These are phyloP conservation scores for Emmonsia crescens DNA, from an alignment of 2,329 filamentous ascomycete species.

Conservation along the genomic window DNA sequence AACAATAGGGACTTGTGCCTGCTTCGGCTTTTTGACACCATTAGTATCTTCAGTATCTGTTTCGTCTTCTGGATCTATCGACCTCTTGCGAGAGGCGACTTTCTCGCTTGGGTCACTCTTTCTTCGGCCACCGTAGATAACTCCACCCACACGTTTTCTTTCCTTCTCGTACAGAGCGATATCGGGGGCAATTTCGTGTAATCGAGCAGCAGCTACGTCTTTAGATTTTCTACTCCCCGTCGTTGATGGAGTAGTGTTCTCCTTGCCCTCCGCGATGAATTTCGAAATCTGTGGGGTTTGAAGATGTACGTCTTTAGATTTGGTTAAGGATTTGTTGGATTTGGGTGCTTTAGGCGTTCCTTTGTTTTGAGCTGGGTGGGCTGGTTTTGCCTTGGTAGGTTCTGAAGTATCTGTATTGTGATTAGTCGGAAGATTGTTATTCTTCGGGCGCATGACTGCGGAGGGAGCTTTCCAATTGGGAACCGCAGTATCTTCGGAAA, in stretches of 20 bases:
- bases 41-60: slow-evolving; percentile 38
- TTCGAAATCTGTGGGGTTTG: slow-evolving; percentile 46
- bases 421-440: slow-evolving; percentile 19
- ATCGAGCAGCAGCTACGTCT: slow-evolving; percentile 62
- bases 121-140: slow-evolving; percentile 48
- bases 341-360: slow-evolving; percentile 15
- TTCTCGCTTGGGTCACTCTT: slow-evolving; percentile 33
- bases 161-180: slow-evolving; percentile 90
- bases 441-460: slow-evolving; percentile 26
- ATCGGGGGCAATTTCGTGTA: slow-evolving; percentile 71
- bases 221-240: slow-evolving; percentile 80
- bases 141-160: slow-evolving; percentile 65
- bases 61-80: slow-evolving; percentile 38
- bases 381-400: slow-evolving; percentile 4
- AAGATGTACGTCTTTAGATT: slow-evolving; percentile 19
- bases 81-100: slow-evolving; percentile 29
- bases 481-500: slow-evolving; percentile 26
- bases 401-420: slow-evolving; percentile 6
- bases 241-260: slow-evolving; percentile 70
- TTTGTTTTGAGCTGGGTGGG: slow-evolving; percentile 15
- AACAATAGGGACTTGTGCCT: slow-evolving; percentile 51
- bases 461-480: slow-evolving; percentile 12
- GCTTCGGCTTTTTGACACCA: slow-evolving; percentile 53
- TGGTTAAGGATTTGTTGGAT: slow-evolving; percentile 20
- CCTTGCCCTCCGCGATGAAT: slow-evolving; percentile 54